Percentiles rank a stretch among this genome's conserved stretches.
These are phyloP conservation scores for Tylopilus balloui DNA, from an alignment of 768 basidiomycete genomes.

Conservation along the genomic window DNA sequence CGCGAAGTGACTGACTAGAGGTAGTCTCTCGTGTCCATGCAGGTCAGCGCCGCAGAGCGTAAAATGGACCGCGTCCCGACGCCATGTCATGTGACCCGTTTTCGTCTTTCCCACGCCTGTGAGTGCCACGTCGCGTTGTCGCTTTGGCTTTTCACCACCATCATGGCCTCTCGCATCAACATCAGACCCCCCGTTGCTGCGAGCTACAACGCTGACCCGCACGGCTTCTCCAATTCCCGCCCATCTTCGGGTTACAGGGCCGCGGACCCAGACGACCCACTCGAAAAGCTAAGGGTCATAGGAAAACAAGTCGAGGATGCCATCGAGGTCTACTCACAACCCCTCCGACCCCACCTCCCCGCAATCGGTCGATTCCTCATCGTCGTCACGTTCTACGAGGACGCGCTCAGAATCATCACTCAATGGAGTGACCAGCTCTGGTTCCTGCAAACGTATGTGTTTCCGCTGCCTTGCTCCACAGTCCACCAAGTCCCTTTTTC, in stretches of 20 bases:
- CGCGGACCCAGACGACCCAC: constrained; percentile 75
- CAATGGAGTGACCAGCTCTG: constrained; percentile 98
- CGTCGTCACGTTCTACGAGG: constrained; percentile 97
- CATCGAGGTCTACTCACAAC: constrained; percentile 89
- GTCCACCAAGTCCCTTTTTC: constrained; percentile 5
- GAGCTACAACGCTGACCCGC: constrained; percentile 66
- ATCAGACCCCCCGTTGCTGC: constrained; percentile 67
- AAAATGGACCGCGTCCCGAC: not conserved
- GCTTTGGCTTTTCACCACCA: constrained; percentile 5
- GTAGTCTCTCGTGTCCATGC: constrained; percentile 21
- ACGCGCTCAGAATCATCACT: constrained; percentile 86
- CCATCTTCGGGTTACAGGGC: constrained; percentile 69
- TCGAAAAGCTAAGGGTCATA: constrained; percentile 69
- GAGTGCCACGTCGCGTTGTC: constrained; percentile 23
- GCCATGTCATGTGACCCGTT: constrained; percentile 23
- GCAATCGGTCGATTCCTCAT: constrained; percentile 95
- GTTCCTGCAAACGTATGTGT: constrained; percentile 91
- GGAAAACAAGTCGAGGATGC: constrained; percentile 84
- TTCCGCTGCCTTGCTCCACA: not conserved
- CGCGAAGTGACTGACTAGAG: constrained; percentile 25
- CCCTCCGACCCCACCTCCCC: constrained; percentile 90
- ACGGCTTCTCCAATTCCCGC: constrained; percentile 73
- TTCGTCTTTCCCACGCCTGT: constrained; percentile 19
- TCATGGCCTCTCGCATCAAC: constrained; percentile 79
- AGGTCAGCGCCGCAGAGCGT: not conserved